Evolutionary conservation across 2,329 filamentous ascomycete genomes (phyloP).

Genomic region (Trichophaea hybrida): DNA sequence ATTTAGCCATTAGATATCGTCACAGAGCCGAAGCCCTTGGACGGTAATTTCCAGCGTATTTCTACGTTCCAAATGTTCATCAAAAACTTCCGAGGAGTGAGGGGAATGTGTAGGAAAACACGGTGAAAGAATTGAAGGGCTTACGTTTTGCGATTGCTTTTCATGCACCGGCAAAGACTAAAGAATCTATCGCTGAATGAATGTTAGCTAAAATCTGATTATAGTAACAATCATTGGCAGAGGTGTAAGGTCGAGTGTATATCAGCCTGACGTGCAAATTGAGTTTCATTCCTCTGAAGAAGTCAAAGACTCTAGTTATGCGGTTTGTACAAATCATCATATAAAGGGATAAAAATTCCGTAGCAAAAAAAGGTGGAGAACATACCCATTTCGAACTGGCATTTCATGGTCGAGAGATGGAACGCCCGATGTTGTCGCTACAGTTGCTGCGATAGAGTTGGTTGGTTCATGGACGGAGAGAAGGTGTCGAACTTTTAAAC

Average conservation of each 20-base stretch:
- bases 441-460: not conserved
- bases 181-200: slow-evolving; percentile 1
- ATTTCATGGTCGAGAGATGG: slow-evolving; percentile 3
- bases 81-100: slow-evolving; percentile 5
- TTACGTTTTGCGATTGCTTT: slow-evolving; percentile 27
- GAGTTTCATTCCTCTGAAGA: slow-evolving; percentile 61
- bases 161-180: not conserved
- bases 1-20: slow-evolving; percentile 67
- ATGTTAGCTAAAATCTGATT: not conserved
- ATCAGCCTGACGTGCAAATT: slow-evolving; percentile 33
- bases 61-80: slow-evolving; percentile 44
- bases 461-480: not conserved
- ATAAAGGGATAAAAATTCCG: slow-evolving; percentile 30
- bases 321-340: slow-evolving; percentile 74
- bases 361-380: slow-evolving; percentile 13
- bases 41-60: slow-evolving; percentile 95
- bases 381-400: not conserved
- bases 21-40: slow-evolving; percentile 57
- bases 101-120: not conserved
- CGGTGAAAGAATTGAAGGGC: slow-evolving; percentile 28
- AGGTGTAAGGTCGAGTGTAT: slow-evolving; percentile 1
- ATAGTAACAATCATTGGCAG: not conserved
- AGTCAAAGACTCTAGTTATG: slow-evolving; percentile 98
- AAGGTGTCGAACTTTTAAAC: not conserved
- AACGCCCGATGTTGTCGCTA: not conserved